Conservation (phyloP, 1,284 basidiomycete genomes). For the Pholiota adiposa region DNA sequence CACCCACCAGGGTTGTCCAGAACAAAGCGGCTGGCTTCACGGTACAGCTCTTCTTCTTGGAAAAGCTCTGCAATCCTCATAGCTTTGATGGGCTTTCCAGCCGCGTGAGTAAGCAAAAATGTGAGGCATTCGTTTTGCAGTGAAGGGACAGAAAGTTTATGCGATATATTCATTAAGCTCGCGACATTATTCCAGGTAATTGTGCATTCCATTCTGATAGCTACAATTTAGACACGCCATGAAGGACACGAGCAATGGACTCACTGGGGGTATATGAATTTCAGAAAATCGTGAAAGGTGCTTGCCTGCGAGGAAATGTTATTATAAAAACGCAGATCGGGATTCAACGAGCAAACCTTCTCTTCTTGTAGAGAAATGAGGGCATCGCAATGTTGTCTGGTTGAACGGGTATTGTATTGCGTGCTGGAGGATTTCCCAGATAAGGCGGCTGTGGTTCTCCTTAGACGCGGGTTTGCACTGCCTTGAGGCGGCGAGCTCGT, state of each 20-base stretch:
- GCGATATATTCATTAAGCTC: conserved; percentile 83
- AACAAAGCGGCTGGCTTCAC: conserved; percentile 88
- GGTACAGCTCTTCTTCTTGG: conserved; percentile 85
- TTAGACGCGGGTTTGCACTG: neutral
- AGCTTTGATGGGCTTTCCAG: conserved; percentile 88
- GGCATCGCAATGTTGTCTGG: conserved; percentile 63
- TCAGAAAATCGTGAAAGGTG: conserved; percentile 86
- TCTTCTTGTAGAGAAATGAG: conserved; percentile 85
- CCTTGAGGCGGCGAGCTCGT: conserved; percentile 9
- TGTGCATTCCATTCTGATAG: conserved; percentile 77
- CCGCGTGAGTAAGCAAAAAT: conserved; percentile 89
- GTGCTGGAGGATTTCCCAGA: conserved; percentile 34
- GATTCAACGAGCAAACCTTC: conserved; percentile 45
- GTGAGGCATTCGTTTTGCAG: conserved; percentile 81
- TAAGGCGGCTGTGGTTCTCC: conserved; percentile 6
- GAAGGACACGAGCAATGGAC: conserved; percentile 24
- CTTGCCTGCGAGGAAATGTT: conserved; percentile 50
- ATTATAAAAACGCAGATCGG: neutral
- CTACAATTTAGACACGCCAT: conserved; percentile 1
- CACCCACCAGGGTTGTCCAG: conserved; percentile 89
- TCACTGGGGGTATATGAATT: conserved; percentile 85
- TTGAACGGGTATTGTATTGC: conserved; percentile 45
- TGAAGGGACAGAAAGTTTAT: conserved; percentile 83
- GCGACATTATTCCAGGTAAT: conserved; percentile 95
- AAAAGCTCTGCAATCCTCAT: conserved; percentile 89